A percentile compares a stretch with the other conserved stretches of the same genome.
Evolutionary conservation across 441 rosid genomes (phyloP).

Genomic region (Euphorbia celastroides): DNA sequence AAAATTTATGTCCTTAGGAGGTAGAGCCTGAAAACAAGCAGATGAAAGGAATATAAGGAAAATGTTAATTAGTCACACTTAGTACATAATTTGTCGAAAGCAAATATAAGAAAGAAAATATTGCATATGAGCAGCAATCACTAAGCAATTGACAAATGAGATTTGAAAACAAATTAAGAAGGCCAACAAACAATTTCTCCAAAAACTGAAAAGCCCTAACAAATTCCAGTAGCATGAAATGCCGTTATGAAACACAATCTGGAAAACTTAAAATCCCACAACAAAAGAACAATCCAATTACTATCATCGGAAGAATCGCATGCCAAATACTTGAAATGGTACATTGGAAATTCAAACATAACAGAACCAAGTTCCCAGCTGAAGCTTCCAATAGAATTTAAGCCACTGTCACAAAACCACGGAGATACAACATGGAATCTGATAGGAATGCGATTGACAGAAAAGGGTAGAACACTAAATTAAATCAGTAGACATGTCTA

Average conservation of each 20-base stretch:
- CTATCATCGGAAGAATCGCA: not conserved
- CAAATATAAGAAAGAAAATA: not conserved
- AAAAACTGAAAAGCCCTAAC: not conserved
- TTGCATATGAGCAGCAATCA: not conserved
- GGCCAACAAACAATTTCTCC: not conserved
- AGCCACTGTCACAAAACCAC: not conserved
- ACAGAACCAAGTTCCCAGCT: not conserved
- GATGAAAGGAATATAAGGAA: constrained; percentile 8
- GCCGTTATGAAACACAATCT: not conserved
- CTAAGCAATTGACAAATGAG: not conserved
- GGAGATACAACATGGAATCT: not conserved
- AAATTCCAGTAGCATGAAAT: not conserved
- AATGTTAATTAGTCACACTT: not conserved
- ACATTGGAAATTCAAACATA: not conserved
- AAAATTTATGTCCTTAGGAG: constrained; percentile 70
- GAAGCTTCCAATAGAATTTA: not conserved
- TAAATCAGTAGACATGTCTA: too few species aligned
- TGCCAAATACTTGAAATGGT: not conserved
- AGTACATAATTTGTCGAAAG: not conserved
- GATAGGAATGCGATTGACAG: too few species aligned
- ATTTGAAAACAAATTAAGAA: not conserved
- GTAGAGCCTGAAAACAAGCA: constrained; percentile 63
- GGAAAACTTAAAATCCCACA: not conserved
- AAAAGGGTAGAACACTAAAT: too few species aligned
- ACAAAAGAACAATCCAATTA: not conserved